Base-by-base conservation (phyloP, 2,329 filamentous ascomycete genomes). In the Calonectria leucothoes region DNA sequence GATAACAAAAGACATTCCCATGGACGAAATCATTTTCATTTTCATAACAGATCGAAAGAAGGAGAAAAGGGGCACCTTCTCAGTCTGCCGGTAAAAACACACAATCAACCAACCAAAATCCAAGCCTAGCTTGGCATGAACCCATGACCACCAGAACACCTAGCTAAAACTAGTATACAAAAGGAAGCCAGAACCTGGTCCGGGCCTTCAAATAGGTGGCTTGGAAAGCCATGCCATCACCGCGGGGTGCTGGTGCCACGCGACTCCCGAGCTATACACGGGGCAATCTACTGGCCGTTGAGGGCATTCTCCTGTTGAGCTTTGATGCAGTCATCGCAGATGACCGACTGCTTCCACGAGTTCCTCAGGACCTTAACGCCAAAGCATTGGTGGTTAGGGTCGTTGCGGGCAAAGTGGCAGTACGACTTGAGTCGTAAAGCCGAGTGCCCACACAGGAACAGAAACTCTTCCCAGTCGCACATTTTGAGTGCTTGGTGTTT, bases 351-450 rank as follows among this genome's bases (percentile, higher is more conserved):
- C 35, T 88, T 86, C 87, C 89, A 91, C 80, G 90, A 90, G 74
- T 91, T 86, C 29, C 91, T 89, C 73, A 94, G 87, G 48, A 90
- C 90, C 85, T 93, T 93, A 69, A 94, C 90, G 14, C 91, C 88
- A 76, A 90, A 90, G 83, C 94, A 95, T 78, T 91, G 88, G 81
- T 95, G 93, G 74, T 89, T 88, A 0, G 91, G 91, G 77, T 95
- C 92, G 81, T 94, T 94, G 72, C 94, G 92, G 7, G 94, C 93
- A 77, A 91, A 92, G 84, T 95, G 94, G 83, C 94, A 96, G 83
- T 94, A 90, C 29, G 91, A 91, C 80, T 92, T 91, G 35, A 94
- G 86, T 25, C 91, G 89, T 31, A 88, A 84, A 20, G 86, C 85
- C 6, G 87, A 88, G 84, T 95, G 93, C 35, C 87, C 87, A 85